Evolutionary conservation across 1,284 basidiomycete genomes (phyloP).

Genomic region (Meira miltonrushii): DNA sequence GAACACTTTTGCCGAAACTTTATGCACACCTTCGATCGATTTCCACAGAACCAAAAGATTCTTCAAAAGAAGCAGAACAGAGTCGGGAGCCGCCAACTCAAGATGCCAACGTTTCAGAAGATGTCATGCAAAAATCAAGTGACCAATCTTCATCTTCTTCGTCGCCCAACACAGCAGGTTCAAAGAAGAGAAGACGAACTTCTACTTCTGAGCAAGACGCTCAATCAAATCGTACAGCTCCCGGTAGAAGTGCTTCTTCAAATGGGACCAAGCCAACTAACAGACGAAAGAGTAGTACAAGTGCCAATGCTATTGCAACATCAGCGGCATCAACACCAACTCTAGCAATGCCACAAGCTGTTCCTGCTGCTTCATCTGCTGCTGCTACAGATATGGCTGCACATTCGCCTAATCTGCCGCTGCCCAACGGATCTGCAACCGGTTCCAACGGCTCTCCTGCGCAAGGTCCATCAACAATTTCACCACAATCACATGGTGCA

Average conservation of each 20-base stretch:
- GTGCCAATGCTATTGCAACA: neutral
- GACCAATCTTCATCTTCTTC: no score
- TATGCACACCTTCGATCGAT: conserved; percentile 17
- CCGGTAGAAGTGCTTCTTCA: neutral
- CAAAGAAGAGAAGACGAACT: no score
- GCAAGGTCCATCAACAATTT: neutral
- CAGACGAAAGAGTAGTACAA: conserved; percentile 7
- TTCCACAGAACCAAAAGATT: neutral
- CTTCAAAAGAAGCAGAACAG: neutral
- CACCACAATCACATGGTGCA: conserved; percentile 12
- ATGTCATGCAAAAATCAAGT: no score
- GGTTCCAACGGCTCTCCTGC: neutral
- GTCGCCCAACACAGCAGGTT: no score
- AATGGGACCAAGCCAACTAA: neutral
- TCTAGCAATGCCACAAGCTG: conserved; percentile 1
- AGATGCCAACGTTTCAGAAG: no score
- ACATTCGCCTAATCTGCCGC: conserved; percentile 7
- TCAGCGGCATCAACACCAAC: conserved; percentile 3
- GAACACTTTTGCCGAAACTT: conserved; percentile 22
- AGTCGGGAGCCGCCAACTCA: no score
- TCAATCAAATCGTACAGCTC: no score
- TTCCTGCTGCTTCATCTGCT: neutral
- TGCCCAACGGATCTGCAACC: conserved; percentile 6
- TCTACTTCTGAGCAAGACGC: no score
- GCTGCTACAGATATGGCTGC: conserved; percentile 4